phyloP scores from a whole-genome alignment of 495 filamentous ascomycete species.

The Penicillium mononematosum region DNA sequence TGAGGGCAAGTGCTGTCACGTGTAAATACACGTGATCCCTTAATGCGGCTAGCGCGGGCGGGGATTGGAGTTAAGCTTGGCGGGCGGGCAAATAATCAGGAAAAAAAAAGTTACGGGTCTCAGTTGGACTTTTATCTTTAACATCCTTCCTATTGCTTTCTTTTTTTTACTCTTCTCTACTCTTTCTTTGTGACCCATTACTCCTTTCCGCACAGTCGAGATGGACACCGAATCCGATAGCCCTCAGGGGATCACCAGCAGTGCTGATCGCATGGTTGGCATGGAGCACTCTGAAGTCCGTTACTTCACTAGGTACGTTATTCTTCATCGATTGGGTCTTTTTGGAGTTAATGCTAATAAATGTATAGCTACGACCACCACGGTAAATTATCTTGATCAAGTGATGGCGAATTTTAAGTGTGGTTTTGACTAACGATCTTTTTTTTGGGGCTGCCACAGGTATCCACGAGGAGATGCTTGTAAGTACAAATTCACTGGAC shows the following conservation, averaged over 20 bases:
- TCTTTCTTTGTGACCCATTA: conserved; percentile 7
- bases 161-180: conserved; percentile 9
- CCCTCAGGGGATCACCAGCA: conserved; percentile 38
- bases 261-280: conserved; percentile 53
- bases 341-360: conserved; percentile 30
- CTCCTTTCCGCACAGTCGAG: conserved; percentile 13
- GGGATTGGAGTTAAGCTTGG: conserved; percentile 34
- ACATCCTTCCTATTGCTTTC: conserved; percentile 11
- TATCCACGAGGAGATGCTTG: conserved; percentile 98
- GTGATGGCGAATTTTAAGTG: background rate
- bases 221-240: conserved; percentile 35
- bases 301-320: conserved; percentile 86
- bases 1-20: conserved; percentile 9
- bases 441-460: conserved; percentile 52
- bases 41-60: conserved; percentile 22
- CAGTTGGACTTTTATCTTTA: conserved; percentile 22
- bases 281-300: conserved; percentile 89
- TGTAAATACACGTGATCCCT: background rate
- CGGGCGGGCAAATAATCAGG: conserved; percentile 21
- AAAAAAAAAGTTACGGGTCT: conserved; percentile 38
- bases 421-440: conserved; percentile 18
- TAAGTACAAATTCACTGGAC: conserved; percentile 49
- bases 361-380: conserved; percentile 84
- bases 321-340: background rate
- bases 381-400: conserved; percentile 52